phyloP scores from a whole-genome alignment of 2,329 filamentous ascomycete genomes.

The Alternaria gansuensis region DNA sequence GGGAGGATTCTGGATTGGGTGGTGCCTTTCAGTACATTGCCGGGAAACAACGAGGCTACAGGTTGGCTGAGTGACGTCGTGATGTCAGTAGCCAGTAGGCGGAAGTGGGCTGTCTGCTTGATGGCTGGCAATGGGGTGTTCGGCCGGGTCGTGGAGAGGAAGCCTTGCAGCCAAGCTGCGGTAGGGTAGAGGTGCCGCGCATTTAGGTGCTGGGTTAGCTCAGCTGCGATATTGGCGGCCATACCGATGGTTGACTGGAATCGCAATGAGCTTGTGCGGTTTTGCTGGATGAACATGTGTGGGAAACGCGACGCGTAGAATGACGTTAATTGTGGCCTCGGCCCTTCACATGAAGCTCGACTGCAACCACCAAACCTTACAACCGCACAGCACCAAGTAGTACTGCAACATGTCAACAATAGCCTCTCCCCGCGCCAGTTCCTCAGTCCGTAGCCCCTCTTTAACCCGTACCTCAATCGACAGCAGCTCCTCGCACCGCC shows the following conservation, averaged over 20 bases:
- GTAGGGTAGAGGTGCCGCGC: slow-evolving; percentile 65
- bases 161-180: slow-evolving; percentile 69
- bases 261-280: background rate
- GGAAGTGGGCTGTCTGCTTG: slow-evolving; percentile 80
- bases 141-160: slow-evolving; percentile 65
- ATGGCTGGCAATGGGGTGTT: slow-evolving; percentile 73
- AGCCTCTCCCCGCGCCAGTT: slow-evolving; percentile 67
- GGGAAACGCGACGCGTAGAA: slow-evolving; percentile 36
- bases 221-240: slow-evolving; percentile 43
- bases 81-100: slow-evolving; percentile 81
- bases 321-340: slow-evolving; percentile 35
- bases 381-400: background rate
- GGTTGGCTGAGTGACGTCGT: slow-evolving; percentile 63
- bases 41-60: slow-evolving; percentile 63
- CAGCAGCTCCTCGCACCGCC: slow-evolving; percentile 28
- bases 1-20: slow-evolving; percentile 66
- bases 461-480: slow-evolving; percentile 80
- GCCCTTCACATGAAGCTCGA: slow-evolving; percentile 25
- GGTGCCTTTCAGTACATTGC: slow-evolving; percentile 64
- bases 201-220: slow-evolving; percentile 63
- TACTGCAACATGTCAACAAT: slow-evolving; percentile 63
- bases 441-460: slow-evolving; percentile 71
- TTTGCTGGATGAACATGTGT: slow-evolving; percentile 7
- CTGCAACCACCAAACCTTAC: slow-evolving; percentile 3
- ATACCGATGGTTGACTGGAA: slow-evolving; percentile 30